A percentile compares a stretch with the other conserved stretches of the same genome.
These are phyloP conservation scores for Perkinsus chesapeaki DNA, from an alignment of 169 alveolate species.

Conservation along the genomic window DNA sequence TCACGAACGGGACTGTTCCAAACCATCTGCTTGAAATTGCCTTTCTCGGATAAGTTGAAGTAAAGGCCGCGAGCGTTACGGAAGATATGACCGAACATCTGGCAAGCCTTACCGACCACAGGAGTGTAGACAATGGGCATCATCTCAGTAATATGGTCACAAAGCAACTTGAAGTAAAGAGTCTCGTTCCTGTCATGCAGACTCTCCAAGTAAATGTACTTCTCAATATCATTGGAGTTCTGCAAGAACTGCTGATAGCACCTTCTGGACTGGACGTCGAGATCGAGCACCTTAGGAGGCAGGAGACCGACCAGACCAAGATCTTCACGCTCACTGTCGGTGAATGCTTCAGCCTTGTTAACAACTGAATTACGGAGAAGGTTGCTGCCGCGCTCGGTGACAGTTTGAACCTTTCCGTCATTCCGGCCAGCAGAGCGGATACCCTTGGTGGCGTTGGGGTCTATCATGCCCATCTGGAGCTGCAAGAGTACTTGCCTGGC, in stretches of 20 bases:
- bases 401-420: not conserved
- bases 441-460: not conserved
- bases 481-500: not conserved
- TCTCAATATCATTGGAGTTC: conserved; percentile 16
- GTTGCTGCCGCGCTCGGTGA: conserved; percentile 20
- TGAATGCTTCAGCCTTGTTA: conserved; percentile 27
- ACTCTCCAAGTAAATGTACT: conserved; percentile 30
- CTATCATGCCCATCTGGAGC: not conserved
- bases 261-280: conserved; percentile 34
- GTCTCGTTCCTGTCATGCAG: not conserved
- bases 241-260: not conserved
- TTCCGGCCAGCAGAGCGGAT: not conserved
- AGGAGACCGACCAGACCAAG: conserved; percentile 31
- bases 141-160: conserved; percentile 27
- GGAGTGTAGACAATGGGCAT: conserved; percentile 45
- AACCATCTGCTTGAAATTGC: not conserved
- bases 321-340: conserved; percentile 24
- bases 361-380: conserved; percentile 32
- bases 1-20: conserved; percentile 1
- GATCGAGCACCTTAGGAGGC: conserved; percentile 19
- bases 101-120: conserved; percentile 42
- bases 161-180: not conserved
- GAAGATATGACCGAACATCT: conserved; percentile 15
- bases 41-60: not conserved
- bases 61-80: not conserved